Percentiles rank a stretch among this genome's conserved stretches.
These are phyloP conservation scores for Tetradesmus lagerheimii DNA, from an alignment of 139 green algal species.

Conservation along the genomic window DNA sequence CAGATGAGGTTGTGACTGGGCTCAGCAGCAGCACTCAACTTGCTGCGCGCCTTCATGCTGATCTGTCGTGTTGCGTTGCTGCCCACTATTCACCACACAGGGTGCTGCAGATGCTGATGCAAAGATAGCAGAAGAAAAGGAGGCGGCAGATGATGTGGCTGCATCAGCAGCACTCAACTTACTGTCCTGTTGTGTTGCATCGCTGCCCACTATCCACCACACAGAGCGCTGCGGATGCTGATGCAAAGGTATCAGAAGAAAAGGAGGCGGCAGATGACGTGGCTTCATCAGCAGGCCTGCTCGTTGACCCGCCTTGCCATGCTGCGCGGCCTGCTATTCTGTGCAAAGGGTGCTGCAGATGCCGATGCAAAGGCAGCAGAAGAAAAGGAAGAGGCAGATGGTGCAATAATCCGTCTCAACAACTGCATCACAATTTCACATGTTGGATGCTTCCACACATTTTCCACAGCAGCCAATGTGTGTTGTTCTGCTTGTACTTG, in stretches of 20 bases:
- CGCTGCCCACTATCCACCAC: no score
- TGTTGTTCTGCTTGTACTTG: not conserved
- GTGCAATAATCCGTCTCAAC: not conserved
- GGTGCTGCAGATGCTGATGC: conserved; percentile 72
- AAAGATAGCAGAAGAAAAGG: conserved; percentile 78
- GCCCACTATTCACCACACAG: no score
- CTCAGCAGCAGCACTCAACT: conserved; percentile 48
- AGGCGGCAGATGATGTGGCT: conserved; percentile 73
- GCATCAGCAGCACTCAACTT: conserved; percentile 55
- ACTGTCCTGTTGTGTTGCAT: no score
- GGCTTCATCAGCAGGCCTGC: conserved; percentile 31
- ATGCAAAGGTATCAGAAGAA: conserved; percentile 80
- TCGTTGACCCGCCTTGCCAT: no score
- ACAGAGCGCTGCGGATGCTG: no score
- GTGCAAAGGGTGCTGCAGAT: conserved; percentile 67
- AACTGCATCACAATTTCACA: no score
- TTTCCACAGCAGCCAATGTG: no score
- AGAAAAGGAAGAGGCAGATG: conserved; percentile 86
- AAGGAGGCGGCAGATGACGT: conserved; percentile 80
- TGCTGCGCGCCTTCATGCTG: no score
- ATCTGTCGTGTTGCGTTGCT: conserved; percentile 58
- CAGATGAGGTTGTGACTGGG: conserved; percentile 53
- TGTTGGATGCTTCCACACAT: no score
- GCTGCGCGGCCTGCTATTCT: not conserved
- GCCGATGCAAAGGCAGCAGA: conserved; percentile 74